Base-by-base conservation (phyloP, 1,139 yeast genomes). In the Sugiyamaella sp. region DNA sequence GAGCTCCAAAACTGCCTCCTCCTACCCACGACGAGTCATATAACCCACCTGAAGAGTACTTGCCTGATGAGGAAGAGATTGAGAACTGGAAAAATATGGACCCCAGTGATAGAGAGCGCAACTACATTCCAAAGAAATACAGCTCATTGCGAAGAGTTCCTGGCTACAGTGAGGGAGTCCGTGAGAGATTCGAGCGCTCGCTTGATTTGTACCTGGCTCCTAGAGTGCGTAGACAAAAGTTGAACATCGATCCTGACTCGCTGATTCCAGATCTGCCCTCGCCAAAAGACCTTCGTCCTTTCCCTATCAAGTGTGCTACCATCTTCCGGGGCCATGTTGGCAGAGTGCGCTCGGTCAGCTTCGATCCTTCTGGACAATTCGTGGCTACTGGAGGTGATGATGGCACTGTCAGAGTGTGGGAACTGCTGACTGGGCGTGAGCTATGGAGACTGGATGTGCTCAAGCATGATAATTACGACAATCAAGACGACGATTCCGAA, bases 321-420 rank as follows among this genome's bases (percentile, higher is more conserved):
- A 72, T 84, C 2, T 93, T 82, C 71, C 78, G 78, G 59, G 99
- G 99, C 29, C 99, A 93, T 68, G 74, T 75, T 42, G 96, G 86
- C 48, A 85, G 85, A 65, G 85, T 95, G 51, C 84, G 99, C 71
- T 78, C 95, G 2, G 70, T 93, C 41, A 82, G 93, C 10, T 80
- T 91, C 50, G 96, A 93, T 69, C 96, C 97, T 51, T 79, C 84
- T 50, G 99, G 99, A 6, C 78, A 87, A 64, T 93, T 96, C 93
- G 76, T 93, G 59, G 99, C 99, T 20, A 93, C 99, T 8, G 99
- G 98, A 53, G 88, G 97, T 22, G 99, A 93, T 69, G 99, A 93
- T 70, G 98, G 97, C 49, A 80, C 91, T 22, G 90, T 93, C n/a
- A 80, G 97, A 64, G 80, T 93, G 17, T 93, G 99, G 99, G 99